A percentile compares a stretch with the other conserved stretches of the same genome.
These are phyloP conservation scores for Yamadazyma laniorum DNA, from an alignment of 805 yeast species.

Conservation along the genomic window DNA sequence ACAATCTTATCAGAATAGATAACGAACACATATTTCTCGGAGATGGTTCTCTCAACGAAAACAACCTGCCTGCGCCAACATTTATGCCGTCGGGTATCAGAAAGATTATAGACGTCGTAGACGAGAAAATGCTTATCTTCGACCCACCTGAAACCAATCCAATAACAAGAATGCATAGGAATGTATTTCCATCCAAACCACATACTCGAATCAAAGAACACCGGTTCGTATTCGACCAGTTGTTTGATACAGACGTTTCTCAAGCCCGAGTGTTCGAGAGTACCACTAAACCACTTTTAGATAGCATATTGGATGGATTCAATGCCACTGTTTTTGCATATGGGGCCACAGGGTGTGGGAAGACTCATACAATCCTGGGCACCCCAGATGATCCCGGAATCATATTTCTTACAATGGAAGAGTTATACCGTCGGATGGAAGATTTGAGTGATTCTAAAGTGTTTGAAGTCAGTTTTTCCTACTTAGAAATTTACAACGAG, in stretches of 20 bases:
- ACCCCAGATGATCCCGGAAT: slow-evolving; percentile 72
- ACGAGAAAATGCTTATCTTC: slow-evolving; percentile 80
- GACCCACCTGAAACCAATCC: slow-evolving; percentile 81
- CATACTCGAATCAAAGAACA: slow-evolving; percentile 62
- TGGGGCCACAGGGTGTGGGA: slow-evolving; percentile 99
- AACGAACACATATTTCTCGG: slow-evolving; percentile 47
- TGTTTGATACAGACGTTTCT: slow-evolving; percentile 63
- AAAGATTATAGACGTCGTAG: slow-evolving; percentile 74
- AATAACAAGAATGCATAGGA: slow-evolving; percentile 46
- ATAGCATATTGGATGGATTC: slow-evolving; percentile 75
- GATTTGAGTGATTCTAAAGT: slow-evolving; percentile 50
- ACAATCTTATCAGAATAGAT: slow-evolving; percentile 42
- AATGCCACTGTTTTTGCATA: slow-evolving; percentile 93
- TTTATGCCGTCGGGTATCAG: slow-evolving; percentile 53
- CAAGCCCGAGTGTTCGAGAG: slow-evolving; percentile 66
- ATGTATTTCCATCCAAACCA: slow-evolving; percentile 36
- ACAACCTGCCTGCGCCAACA: not conserved
- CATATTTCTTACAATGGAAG: slow-evolving; percentile 74
- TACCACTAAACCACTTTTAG: slow-evolving; percentile 72
- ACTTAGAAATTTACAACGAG: slow-evolving; percentile 89
- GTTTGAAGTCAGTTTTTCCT: slow-evolving; percentile 65
- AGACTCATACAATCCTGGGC: slow-evolving; percentile 87
- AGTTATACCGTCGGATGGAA: slow-evolving; percentile 64
- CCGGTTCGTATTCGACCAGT: slow-evolving; percentile 75
- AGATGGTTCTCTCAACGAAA: slow-evolving; percentile 47